These are phyloP conservation scores for Nakazawaea pomicola DNA, from an alignment of 805 yeast species.

Conservation along the genomic window DNA sequence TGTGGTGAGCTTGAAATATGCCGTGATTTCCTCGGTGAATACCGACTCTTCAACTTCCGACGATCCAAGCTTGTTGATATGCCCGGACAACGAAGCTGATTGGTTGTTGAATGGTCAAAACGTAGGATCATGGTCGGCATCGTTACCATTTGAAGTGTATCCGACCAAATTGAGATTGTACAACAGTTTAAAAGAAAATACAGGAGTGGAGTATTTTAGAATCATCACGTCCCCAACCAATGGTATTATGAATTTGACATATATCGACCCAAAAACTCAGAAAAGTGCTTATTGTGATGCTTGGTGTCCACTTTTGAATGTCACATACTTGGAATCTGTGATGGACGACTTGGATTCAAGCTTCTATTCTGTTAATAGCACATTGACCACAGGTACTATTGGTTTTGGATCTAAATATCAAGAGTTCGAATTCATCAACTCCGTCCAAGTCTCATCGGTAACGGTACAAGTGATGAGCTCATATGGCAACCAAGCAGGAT, in stretches of 20 bases:
- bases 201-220: conserved; percentile 60
- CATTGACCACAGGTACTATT: conserved; percentile 13
- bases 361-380: conserved; percentile 14
- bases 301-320: conserved; percentile 68
- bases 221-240: conserved; percentile 71
- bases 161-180: conserved; percentile 75
- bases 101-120: conserved; percentile 50
- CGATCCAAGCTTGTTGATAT: conserved; percentile 37
- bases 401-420: conserved; percentile 51
- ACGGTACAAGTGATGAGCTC: conserved; percentile 61
- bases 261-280: conserved; percentile 68
- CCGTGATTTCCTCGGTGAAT: conserved; percentile 45
- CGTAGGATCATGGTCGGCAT: conserved; percentile 64
- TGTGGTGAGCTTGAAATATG: conserved; percentile 52
- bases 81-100: conserved; percentile 46
- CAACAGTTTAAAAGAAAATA: conserved; percentile 44
- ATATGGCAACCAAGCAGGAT: conserved; percentile 64
- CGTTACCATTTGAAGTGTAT: conserved; percentile 46
- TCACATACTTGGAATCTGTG: conserved; percentile 27
- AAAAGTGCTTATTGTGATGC: conserved; percentile 71
- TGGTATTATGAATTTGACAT: conserved; percentile 89
- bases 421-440: conserved; percentile 78
- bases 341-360: conserved; percentile 19
- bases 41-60: conserved; percentile 26
- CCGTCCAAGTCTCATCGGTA: conserved; percentile 53